A percentile compares a stretch with the other conserved stretches of the same genome.
Conservation (phyloP, 2,329 filamentous ascomycete genomes). For the Phyllosticta capitalensis region DNA sequence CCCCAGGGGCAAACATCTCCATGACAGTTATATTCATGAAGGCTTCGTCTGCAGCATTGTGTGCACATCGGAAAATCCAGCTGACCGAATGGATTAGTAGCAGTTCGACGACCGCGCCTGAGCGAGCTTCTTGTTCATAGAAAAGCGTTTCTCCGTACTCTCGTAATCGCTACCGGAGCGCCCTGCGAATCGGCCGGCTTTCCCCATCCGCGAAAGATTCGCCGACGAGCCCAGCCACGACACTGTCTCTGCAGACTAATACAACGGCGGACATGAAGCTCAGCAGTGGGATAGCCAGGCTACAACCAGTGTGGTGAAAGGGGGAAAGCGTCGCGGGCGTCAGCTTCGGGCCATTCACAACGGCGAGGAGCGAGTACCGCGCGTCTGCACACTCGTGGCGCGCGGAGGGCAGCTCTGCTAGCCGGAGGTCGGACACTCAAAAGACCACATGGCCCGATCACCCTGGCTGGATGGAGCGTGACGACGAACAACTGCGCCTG, state of each 20-base stretch:
- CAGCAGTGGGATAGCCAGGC: neutral
- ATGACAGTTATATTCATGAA: too few relatives aligned
- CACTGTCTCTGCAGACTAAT: neutral
- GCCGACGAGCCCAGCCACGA: neutral
- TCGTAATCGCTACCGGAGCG: neutral
- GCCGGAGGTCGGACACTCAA: neutral
- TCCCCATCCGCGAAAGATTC: neutral
- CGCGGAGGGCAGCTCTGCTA: neutral
- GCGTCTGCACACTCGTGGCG: neutral
- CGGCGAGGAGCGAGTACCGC: neutral
- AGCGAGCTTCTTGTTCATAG: neutral
- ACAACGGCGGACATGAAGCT: neutral
- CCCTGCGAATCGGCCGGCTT: neutral
- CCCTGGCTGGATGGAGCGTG: neutral
- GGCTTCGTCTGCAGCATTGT: neutral
- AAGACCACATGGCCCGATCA: neutral
- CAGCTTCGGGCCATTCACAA: neutral
- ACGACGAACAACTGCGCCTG: neutral
- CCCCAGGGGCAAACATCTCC: too few relatives aligned
- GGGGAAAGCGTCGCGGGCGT: neutral
- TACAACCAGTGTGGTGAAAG: neutral
- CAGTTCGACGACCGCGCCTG: neutral
- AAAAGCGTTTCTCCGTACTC: neutral
- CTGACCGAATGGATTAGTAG: neutral
- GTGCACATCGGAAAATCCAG: neutral